Conservation (phyloP, 371 early-diverging fungal genomes). For the Lichtheimia hyalospora region DNA sequence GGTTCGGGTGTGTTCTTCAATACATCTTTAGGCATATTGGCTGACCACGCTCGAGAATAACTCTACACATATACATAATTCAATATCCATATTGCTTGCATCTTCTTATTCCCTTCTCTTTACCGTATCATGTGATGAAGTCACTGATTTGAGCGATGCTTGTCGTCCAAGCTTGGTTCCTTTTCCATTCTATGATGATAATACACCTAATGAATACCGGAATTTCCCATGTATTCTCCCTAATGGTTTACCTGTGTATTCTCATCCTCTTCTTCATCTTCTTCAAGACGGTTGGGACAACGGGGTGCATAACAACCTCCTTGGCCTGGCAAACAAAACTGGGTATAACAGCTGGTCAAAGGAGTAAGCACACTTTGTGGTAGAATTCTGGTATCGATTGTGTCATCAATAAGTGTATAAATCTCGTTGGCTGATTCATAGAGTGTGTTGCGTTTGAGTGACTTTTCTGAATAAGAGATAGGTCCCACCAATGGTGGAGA, state of each 20-base stretch:
- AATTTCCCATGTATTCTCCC: neutral
- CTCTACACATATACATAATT: constrained; percentile 23
- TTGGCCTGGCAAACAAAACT: constrained; percentile 23
- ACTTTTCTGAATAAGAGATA: constrained; percentile 33
- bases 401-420: constrained; percentile 29
- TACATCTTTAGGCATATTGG: constrained; percentile 68
- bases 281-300: constrained; percentile 28
- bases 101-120: neutral
- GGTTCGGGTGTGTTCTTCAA: constrained; percentile 64
- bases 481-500: constrained; percentile 32
- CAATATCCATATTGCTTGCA: neutral
- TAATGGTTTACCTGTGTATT: neutral
- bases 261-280: constrained; percentile 1
- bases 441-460: constrained; percentile 31
- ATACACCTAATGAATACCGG: neutral
- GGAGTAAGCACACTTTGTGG: constrained; percentile 33
- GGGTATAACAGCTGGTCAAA: constrained; percentile 33
- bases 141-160: constrained; percentile 20
- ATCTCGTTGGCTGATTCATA: constrained; percentile 36
- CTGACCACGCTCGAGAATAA: constrained; percentile 61
- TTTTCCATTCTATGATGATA: neutral
- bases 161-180: constrained; percentile 8
- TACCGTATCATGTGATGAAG: constrained; percentile 41
- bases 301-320: constrained; percentile 32
- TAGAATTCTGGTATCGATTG: constrained; percentile 1